Base-by-base conservation (phyloP, 2,329 filamentous ascomycete species). In the Coniosporium tulheliwenetii region DNA sequence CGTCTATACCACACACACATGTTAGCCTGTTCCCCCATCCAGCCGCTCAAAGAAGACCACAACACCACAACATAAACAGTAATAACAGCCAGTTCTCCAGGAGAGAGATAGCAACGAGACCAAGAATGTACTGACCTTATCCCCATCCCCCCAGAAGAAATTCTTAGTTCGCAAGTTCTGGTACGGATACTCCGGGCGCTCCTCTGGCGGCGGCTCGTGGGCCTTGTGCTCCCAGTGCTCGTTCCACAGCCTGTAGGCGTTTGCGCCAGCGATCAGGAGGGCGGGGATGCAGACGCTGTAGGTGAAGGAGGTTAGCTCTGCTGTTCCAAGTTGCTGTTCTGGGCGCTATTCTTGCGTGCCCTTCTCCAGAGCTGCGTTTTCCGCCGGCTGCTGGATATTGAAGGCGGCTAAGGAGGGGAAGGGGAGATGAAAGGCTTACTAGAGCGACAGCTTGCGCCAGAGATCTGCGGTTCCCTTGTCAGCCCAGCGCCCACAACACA, bases 91-190 rank as follows among this genome's bases (percentile, higher is more conserved):
- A 10, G 12, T 35, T 35, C 31, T 35, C 33, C 14, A 5, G 33
- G 2, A n/a, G 5, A 35, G 12, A n/a, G 14, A 26, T 3, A 26
- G 19, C 19, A 26, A 26, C 19, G 7, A 26, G 19, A 26, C 19
- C 19, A 26, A 26, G 7, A 3, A 26, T 26, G 19, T 7, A 57
- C 71, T 56, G 50, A 85, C 83, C 83, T 96, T 91, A 70, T 98
- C 91, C 59, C 91, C 91, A 59, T 96, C 73, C 51, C 89, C 87
- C 83, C 83, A 98, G 58, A 77, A 79, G 73, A 67, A 98, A 77
- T 94, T 95, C 80, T 91, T 95, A 63, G 77, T 75, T 62, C 91
- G 83, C 64, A 98, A 83, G 75, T 98, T 98, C 77, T 93, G 85
- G 78, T 93, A 98, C 45, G 86, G 70, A 68, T 96, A 98, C 71